These are phyloP conservation scores for Dendrocalamus sinicus DNA, from an alignment of 176 grass and related monocot genomes.

Conservation along the genomic window DNA sequence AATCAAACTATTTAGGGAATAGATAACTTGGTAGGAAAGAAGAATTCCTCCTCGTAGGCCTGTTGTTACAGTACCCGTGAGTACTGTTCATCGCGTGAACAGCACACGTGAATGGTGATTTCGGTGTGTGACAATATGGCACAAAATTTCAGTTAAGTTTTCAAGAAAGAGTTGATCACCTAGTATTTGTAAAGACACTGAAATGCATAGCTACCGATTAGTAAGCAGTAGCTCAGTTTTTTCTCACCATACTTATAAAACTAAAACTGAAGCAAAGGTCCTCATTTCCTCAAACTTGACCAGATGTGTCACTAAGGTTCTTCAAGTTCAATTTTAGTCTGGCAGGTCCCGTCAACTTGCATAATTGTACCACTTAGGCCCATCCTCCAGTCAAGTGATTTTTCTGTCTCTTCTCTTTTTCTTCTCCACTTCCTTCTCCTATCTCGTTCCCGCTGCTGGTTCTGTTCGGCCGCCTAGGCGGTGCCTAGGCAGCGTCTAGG, in stretches of 20 bases:
- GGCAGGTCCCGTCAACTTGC: neutral
- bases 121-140: too few relatives aligned
- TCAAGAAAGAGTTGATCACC: neutral
- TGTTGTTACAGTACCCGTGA: too few relatives aligned
- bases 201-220: conserved; percentile 4
- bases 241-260: neutral
- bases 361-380: conserved; percentile 13
- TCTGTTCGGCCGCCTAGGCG: too few relatives aligned
- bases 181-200: neutral
- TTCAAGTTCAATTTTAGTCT: conserved; percentile 18
- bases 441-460: too few relatives aligned
- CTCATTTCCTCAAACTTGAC: conserved; percentile 8
- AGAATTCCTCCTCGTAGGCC: too few relatives aligned
- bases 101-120: too few relatives aligned
- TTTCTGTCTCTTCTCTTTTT: too few relatives aligned
- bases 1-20: too few relatives aligned
- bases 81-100: too few relatives aligned
- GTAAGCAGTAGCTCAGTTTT: conserved; percentile 3
- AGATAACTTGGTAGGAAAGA: too few relatives aligned
- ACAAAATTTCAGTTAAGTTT: conserved; percentile 1
- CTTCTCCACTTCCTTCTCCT: too few relatives aligned
- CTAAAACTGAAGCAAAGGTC: neutral
- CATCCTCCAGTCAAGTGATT: conserved; percentile 11
- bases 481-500: too few relatives aligned
- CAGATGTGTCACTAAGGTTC: neutral